Conservation (phyloP, 768 basidiomycete species). For the Russula compacta region DNA sequence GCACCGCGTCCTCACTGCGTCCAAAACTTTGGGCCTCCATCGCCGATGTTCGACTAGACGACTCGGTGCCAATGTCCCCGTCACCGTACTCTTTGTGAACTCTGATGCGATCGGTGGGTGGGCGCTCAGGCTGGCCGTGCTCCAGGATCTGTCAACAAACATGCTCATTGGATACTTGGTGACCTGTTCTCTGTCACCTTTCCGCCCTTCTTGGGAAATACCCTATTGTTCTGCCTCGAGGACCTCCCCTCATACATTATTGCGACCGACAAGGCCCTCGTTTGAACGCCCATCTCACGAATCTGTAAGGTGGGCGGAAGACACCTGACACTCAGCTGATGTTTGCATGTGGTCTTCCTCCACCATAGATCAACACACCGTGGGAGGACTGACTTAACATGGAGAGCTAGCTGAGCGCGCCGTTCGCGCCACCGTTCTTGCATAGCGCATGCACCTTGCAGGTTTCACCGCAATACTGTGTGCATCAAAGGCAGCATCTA, state of each 20-base stretch:
- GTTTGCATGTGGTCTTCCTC: slow-evolving; percentile 39
- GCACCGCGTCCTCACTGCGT: slow-evolving; percentile 41
- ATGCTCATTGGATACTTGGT: slow-evolving; percentile 41
- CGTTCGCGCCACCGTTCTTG: slow-evolving; percentile 52
- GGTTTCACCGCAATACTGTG: slow-evolving; percentile 58
- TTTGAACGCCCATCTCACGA: background rate
- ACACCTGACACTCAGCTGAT: background rate
- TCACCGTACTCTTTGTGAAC: slow-evolving; percentile 7
- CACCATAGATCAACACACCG: slow-evolving; percentile 43
- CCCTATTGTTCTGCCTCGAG: background rate
- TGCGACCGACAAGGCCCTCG: too few species aligned
- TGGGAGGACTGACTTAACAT: slow-evolving; percentile 56
- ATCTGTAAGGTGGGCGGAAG: background rate
- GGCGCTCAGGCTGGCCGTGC: slow-evolving; percentile 32
- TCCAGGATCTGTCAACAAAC: slow-evolving; percentile 49
- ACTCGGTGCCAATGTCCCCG: background rate
- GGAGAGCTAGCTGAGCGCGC: slow-evolving; percentile 50
- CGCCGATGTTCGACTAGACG: slow-evolving; percentile 30
- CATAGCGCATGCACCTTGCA: slow-evolving; percentile 45
- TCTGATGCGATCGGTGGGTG: slow-evolving; percentile 37
- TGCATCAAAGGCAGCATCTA: background rate
- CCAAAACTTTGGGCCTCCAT: slow-evolving; percentile 39
- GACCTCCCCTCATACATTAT: background rate
- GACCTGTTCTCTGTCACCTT: background rate
- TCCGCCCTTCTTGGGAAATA: background rate